A percentile compares a stretch with the other conserved stretches of the same genome.
These are phyloP conservation scores for Alternaria sp. DNA, from an alignment of 2,329 filamentous ascomycete genomes.

Conservation along the genomic window DNA sequence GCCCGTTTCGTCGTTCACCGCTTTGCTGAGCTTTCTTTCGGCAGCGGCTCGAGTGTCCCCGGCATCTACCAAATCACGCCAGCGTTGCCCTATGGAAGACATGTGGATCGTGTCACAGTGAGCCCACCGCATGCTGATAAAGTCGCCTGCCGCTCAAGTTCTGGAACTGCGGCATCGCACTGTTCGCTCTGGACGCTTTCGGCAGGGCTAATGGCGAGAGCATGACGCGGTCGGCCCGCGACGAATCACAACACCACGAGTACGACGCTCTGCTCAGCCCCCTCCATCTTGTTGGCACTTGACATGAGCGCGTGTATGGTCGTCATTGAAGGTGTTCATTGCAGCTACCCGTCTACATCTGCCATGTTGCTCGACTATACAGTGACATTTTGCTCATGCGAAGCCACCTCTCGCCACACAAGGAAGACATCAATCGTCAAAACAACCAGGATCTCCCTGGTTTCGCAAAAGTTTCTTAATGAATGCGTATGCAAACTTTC, in stretches of 20 bases:
- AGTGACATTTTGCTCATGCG: background rate
- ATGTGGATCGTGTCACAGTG: slow-evolving; percentile 33
- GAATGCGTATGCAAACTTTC: background rate
- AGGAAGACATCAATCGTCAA: background rate
- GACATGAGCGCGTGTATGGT: background rate
- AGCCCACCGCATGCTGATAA: slow-evolving; percentile 27
- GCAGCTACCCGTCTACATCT: background rate
- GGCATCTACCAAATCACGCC: slow-evolving; percentile 18
- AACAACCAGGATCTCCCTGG: background rate
- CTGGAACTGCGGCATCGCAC: slow-evolving; percentile 2
- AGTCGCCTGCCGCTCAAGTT: slow-evolving; percentile 10
- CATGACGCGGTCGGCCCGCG: slow-evolving; percentile 3
- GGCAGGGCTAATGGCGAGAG: slow-evolving; percentile 3
- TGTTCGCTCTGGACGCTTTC: background rate
- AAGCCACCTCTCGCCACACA: background rate
- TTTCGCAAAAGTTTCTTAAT: background rate
- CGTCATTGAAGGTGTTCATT: background rate
- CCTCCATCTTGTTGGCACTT: background rate
- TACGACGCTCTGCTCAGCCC: slow-evolving; percentile 4
- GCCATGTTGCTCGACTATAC: background rate
- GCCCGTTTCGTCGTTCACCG: slow-evolving; percentile 24
- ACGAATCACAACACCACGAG: slow-evolving; percentile 10
- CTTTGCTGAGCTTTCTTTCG: slow-evolving; percentile 29
- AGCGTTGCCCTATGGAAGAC: slow-evolving; percentile 13
- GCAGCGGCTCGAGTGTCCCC: slow-evolving; percentile 25